Percentiles rank a stretch among this genome's conserved stretches.
These are phyloP conservation scores for Solanum hybrid DNA, from an alignment of 305 asterid genomes.

Conservation along the genomic window DNA sequence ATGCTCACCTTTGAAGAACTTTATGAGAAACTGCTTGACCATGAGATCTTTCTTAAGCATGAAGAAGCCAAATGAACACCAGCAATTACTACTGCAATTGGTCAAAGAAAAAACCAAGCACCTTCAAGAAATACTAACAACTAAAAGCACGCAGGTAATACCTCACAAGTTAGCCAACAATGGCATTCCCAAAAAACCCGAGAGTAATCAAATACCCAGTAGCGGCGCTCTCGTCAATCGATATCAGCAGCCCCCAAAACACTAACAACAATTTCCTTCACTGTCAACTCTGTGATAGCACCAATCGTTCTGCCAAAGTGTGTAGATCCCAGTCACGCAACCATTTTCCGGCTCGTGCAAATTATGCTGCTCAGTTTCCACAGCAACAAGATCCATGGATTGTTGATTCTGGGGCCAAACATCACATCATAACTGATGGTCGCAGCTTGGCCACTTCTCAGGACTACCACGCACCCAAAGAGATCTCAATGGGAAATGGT, in stretches of 20 bases:
- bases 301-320: background rate
- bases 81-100: background rate
- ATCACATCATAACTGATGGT: too few species aligned
- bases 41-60: background rate
- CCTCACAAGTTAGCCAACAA: background rate
- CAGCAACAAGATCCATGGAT: too few species aligned
- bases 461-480: too few species aligned
- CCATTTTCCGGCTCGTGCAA: background rate
- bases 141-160: background rate
- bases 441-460: too few species aligned
- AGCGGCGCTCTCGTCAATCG: background rate
- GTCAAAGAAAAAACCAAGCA: background rate
- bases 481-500: too few species aligned
- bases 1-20: background rate
- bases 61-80: background rate
- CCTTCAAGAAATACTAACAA: background rate
- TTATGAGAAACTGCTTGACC: background rate
- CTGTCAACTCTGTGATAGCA: background rate
- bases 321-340: background rate
- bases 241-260: background rate
- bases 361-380: background rate
- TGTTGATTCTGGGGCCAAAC: too few species aligned
- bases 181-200: background rate
- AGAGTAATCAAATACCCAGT: background rate
- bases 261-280: background rate